These are phyloP conservation scores for Hypoxylon intermedium DNA, from an alignment of 495 filamentous ascomycete genomes.

Conservation along the genomic window DNA sequence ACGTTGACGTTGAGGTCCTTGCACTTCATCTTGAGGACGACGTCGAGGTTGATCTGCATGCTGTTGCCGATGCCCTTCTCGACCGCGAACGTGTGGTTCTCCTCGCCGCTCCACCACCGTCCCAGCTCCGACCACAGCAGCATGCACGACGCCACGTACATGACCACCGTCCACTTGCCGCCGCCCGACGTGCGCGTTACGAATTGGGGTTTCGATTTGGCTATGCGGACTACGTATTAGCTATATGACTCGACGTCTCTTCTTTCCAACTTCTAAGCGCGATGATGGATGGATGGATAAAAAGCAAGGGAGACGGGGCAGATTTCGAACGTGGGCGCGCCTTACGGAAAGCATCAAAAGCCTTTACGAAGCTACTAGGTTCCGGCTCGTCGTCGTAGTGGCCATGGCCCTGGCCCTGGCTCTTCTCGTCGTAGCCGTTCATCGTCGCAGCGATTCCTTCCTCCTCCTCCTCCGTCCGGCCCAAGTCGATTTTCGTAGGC, in stretches of 20 bases:
- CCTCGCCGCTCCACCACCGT: slow-evolving; percentile 82
- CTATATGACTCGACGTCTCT: not conserved
- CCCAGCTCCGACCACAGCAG: slow-evolving; percentile 78
- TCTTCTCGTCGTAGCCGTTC: slow-evolving; percentile 69
- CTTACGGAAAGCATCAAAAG: slow-evolving; percentile 98
- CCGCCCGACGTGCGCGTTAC: slow-evolving; percentile 79
- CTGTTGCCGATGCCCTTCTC: slow-evolving; percentile 89
- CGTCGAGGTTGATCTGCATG: slow-evolving; percentile 94
- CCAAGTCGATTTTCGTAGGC: slow-evolving; percentile 2
- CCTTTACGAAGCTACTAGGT: slow-evolving; percentile 69
- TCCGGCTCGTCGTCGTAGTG: slow-evolving; percentile 81
- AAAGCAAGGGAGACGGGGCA: not conserved
- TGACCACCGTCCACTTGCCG: slow-evolving; percentile 89
- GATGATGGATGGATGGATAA: not conserved
- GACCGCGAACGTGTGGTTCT: slow-evolving; percentile 88
- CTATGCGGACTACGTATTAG: slow-evolving; percentile 56
- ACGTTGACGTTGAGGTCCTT: slow-evolving; percentile 91
- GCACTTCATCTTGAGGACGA: slow-evolving; percentile 91
- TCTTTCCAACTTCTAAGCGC: not conserved
- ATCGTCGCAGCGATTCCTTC: slow-evolving; percentile 43
- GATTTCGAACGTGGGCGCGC: slow-evolving; percentile 30
- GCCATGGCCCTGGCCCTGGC: no score
- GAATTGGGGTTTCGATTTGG: slow-evolving; percentile 96
- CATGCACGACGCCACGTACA: slow-evolving; percentile 72
- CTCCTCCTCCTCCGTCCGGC: not conserved